Conservation (phyloP, 2,329 filamentous ascomycete genomes). For the Proliferodiscus dingleyae region DNA sequence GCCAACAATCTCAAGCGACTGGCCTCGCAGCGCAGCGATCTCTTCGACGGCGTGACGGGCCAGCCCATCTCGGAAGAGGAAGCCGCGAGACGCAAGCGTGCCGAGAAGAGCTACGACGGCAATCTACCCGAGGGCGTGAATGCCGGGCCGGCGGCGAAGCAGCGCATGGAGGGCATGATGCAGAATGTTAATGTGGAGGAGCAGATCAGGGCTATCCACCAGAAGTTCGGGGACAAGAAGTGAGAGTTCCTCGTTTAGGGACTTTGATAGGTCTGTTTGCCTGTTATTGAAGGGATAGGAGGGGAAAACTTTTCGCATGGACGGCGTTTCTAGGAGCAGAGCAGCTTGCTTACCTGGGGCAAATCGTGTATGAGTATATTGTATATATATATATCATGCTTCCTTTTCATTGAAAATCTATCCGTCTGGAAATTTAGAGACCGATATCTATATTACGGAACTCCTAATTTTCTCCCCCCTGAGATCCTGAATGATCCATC, state of each 20-base stretch:
- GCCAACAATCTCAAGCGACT: constrained; percentile 94
- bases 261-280: neutral
- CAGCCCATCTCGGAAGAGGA: constrained; percentile 66
- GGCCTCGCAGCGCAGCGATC: constrained; percentile 79
- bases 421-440: too few relatives aligned
- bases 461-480: too few relatives aligned
- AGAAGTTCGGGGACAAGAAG: constrained; percentile 43
- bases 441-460: too few relatives aligned
- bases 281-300: neutral
- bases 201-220: constrained; percentile 68
- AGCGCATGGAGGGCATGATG: constrained; percentile 54
- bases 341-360: too few relatives aligned
- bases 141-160: too few relatives aligned
- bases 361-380: neutral
- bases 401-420: neutral
- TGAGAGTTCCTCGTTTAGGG: constrained; percentile 3
- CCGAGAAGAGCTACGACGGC: constrained; percentile 64
- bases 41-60: constrained; percentile 73
- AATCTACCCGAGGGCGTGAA: constrained; percentile 54
- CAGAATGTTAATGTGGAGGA: constrained; percentile 76
- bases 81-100: constrained; percentile 71
- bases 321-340: neutral
- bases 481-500: too few relatives aligned
- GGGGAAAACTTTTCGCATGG: neutral
- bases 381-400: neutral